Base-by-base conservation (phyloP, 805 yeast genomes). In the Starmerella bombi region DNA sequence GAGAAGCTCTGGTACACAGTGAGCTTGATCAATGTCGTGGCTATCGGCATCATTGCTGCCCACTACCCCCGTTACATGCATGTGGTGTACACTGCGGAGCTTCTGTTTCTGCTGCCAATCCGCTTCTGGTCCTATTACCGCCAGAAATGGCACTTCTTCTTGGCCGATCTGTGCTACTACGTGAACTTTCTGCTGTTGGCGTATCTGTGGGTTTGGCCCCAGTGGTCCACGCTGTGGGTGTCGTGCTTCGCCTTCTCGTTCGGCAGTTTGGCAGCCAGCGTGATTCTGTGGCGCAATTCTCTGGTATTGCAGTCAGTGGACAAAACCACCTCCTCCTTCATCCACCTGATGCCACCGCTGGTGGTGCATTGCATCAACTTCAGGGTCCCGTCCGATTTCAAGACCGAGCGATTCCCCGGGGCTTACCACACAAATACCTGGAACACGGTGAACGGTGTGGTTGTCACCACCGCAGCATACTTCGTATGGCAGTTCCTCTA, bases 241-340 rank as follows among this genome's bases (percentile, higher is more conserved):
- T 71, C 88, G 2, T 84, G 93, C 49, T 86, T 82, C 60, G 80
- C 94, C 8, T 74, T 88, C 45, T 71, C 91, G 1, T 76, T 80
- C 63, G 98, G 97, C 1, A 83, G 96, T 0, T 62, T 88, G 41
- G 72, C 94, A 5, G 86, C 83, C 71, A 96, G 96, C 0, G 94
- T 88, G 18, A 76, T 88, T 33, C 82, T 95, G 0, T 88, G 97
- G 98, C 69, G 94, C 51, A 88, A 88, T 58, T 85, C 95, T 5
- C 66, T 88, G 41, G 97, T 88, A 7, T 66, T 88, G 36, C 98
- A 88, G 56, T 77, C 88, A 10, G 71, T 88, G 45, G 98, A 88
- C 50, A 88, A 88, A 59, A 83, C 86, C 14, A 91, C 97, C 2
- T 76, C 88, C 17, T 77, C 93, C 2, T 80, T 84, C 53, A 88